Conservation (phyloP, 75 land plant genomes). For the Picea glauca region DNA sequence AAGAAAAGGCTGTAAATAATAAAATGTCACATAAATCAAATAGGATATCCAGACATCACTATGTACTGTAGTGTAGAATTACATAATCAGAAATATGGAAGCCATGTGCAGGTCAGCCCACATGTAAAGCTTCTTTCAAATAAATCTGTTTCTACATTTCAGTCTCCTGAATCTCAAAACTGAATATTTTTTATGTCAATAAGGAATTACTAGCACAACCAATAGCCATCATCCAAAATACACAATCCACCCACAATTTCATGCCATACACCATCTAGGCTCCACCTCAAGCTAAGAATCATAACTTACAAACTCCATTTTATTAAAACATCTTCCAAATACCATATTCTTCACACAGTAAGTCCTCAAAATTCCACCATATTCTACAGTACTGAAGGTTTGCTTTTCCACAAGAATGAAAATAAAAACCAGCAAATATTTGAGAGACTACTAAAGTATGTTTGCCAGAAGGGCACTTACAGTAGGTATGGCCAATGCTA, state of each 20-base stretch:
- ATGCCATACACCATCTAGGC: not conserved
- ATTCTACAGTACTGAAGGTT: not conserved
- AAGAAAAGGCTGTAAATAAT: not conserved
- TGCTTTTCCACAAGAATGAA: not conserved
- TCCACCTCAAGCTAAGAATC: not conserved
- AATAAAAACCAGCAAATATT: not conserved
- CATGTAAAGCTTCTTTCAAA: not conserved
- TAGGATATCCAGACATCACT: no score
- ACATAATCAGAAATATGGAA: not conserved
- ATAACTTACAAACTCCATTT: not conserved
- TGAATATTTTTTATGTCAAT: not conserved
- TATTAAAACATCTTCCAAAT: not conserved
- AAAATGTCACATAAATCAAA: not conserved
- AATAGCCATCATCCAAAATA: conserved; percentile 2
- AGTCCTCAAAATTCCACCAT: not conserved
- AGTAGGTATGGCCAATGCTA: conserved; percentile 90
- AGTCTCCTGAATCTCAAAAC: not conserved
- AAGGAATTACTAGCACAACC: not conserved
- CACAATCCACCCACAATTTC: not conserved
- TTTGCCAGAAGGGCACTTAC: conserved; percentile 35
- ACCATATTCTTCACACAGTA: not conserved
- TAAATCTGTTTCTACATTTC: not conserved
- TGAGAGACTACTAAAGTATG: not conserved
- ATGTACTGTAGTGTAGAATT: no score
- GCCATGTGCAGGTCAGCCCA: not conserved